These are phyloP conservation scores for Leccinum longicurvipes DNA, from an alignment of 768 basidiomycete genomes.

Conservation along the genomic window DNA sequence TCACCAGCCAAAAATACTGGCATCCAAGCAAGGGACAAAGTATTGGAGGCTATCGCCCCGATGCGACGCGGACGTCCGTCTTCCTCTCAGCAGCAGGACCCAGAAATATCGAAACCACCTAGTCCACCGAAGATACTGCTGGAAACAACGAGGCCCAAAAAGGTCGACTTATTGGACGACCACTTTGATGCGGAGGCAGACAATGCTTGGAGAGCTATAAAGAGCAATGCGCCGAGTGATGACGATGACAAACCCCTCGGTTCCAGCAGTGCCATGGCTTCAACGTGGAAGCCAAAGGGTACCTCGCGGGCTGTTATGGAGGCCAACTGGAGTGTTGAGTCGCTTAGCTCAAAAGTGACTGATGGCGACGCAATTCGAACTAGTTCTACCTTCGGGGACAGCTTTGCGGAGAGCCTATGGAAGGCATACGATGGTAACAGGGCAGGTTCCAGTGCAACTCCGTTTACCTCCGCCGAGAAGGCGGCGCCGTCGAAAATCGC, in stretches of 20 bases:
- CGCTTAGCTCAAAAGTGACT: conserved; percentile 21
- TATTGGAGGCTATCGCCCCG: conserved; percentile 75
- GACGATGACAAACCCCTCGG: conserved; percentile 19
- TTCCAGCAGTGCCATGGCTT: conserved; percentile 24
- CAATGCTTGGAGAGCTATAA: conserved; percentile 45
- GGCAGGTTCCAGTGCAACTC: conserved; percentile 3
- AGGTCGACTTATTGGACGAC: conserved; percentile 35
- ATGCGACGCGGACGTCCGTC: conserved; percentile 70
- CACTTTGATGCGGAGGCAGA: conserved; percentile 43
- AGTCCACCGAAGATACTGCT: conserved; percentile 17
- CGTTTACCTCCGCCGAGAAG: conserved; percentile 13
- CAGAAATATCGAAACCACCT: conserved; percentile 29
- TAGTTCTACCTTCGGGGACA: conserved; percentile 56
- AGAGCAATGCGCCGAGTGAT: conserved; percentile 16
- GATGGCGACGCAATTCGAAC: conserved; percentile 23
- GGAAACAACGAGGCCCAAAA: conserved; percentile 15
- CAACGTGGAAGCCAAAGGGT: conserved; percentile 30
- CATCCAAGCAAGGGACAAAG: conserved; percentile 70
- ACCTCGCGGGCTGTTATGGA: conserved; percentile 21
- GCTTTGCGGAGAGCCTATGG: conserved; percentile 59
- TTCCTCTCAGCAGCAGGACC: conserved; percentile 32
- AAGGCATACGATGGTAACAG: conserved; percentile 41
- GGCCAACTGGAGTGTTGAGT: conserved; percentile 42
- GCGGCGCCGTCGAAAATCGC: conserved; percentile 22
- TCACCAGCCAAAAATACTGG: conserved; percentile 42